Evolutionary conservation across 495 filamentous ascomycete species (phyloP).

Genomic region (Aspergillus conjunctus): DNA sequence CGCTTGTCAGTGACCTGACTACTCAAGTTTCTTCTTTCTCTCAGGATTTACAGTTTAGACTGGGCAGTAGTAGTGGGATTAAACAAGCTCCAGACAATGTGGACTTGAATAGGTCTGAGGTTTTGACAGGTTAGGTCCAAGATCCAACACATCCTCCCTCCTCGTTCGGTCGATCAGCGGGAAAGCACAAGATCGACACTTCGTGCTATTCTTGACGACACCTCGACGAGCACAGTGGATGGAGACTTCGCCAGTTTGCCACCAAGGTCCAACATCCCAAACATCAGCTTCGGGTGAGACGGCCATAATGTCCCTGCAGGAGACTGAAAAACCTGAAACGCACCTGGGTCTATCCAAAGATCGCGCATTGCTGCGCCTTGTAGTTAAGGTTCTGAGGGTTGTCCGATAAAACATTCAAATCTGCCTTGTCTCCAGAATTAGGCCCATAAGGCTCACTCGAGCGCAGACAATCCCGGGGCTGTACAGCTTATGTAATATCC

Average conservation of each 20-base stretch:
- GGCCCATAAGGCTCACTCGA: not conserved
- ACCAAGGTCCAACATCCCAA: not conserved
- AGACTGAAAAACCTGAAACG: slow-evolving; percentile 16
- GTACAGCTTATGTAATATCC: slow-evolving; percentile 12
- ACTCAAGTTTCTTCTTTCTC: not conserved
- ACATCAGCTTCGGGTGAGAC: not conserved
- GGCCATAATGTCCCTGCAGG: slow-evolving; percentile 11
- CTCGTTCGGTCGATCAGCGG: no score
- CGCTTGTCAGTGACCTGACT: no score
- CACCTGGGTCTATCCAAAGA: slow-evolving; percentile 4
- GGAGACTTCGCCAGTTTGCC: not conserved
- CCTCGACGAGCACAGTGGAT: no score
- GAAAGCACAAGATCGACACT: no score
- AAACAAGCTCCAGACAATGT: not conserved
- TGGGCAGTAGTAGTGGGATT: not conserved
- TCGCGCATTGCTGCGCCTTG: slow-evolving; percentile 20
- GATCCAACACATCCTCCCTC: not conserved
- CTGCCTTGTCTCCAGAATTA: slow-evolving; percentile 22
- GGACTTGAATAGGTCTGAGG: not conserved
- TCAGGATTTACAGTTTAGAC: slow-evolving; percentile 22
- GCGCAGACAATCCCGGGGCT: not conserved
- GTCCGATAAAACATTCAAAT: slow-evolving; percentile 14
- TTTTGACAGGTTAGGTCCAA: not conserved
- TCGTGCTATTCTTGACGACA: no score
- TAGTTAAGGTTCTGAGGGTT: slow-evolving; percentile 19